phyloP scores from a whole-genome alignment of 2,329 filamentous ascomycete genomes.

The Diaporthe citrichinensis region DNA sequence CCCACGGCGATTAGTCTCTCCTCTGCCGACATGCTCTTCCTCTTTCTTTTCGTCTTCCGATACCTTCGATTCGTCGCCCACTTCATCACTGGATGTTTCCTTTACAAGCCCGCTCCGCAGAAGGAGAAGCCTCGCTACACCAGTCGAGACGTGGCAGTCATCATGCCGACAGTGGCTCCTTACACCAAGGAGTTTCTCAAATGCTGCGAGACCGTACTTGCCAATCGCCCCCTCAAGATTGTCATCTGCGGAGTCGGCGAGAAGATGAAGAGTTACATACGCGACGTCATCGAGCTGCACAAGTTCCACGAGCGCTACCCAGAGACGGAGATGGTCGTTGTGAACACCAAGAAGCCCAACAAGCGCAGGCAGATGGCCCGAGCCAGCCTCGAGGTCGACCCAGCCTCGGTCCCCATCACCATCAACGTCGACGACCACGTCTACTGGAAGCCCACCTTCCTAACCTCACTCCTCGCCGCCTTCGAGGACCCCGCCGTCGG shows the following conservation, averaged over 20 bases:
- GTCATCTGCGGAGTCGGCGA: slow-evolving; percentile 62
- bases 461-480: slow-evolving; percentile 58
- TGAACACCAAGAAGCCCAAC: slow-evolving; percentile 53
- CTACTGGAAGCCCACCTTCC: slow-evolving; percentile 61
- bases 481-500: slow-evolving; percentile 64
- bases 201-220: slow-evolving; percentile 57
- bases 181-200: slow-evolving; percentile 55
- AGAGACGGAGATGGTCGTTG: slow-evolving; percentile 49
- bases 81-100: slow-evolving; percentile 53
- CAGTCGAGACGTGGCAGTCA: slow-evolving; percentile 61
- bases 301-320: slow-evolving; percentile 39
- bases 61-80: slow-evolving; percentile 63
- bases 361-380: slow-evolving; percentile 64
- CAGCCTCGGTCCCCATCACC: slow-evolving; percentile 57
- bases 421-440: slow-evolving; percentile 68
- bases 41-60: slow-evolving; percentile 57
- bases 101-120: slow-evolving; percentile 54
- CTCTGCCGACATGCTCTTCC: slow-evolving; percentile 45
- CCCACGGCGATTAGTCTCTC: not conserved
- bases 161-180: slow-evolving; percentile 67
- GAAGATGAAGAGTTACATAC: slow-evolving; percentile 44
- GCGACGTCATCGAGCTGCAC: slow-evolving; percentile 33
- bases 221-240: slow-evolving; percentile 55
- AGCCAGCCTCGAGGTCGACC: slow-evolving; percentile 50
- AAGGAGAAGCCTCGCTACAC: slow-evolving; percentile 49